Conservation (phyloP, 2,329 filamentous ascomycete species). For the Curvularia sp. region DNA sequence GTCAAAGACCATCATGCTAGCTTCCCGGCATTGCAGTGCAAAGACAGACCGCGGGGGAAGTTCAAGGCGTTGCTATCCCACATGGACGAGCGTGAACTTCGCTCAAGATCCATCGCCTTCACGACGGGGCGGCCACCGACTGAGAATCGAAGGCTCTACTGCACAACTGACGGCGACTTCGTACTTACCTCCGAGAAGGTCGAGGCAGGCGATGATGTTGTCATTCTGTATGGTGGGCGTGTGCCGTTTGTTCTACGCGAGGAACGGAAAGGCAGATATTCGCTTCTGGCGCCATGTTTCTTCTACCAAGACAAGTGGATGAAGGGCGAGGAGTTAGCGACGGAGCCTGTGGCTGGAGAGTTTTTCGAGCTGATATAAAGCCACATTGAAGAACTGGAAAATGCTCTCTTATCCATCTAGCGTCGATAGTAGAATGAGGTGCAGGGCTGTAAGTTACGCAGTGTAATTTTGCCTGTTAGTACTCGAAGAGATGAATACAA, state of each 20-base stretch:
- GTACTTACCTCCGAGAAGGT: background rate
- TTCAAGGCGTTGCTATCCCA: background rate
- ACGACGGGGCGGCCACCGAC: background rate
- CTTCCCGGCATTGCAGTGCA: background rate
- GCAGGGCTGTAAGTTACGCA: too few relatives aligned
- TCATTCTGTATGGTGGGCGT: constrained; percentile 3
- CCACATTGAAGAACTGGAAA: background rate
- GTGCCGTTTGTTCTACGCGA: constrained; percentile 1
- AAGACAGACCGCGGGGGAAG: background rate
- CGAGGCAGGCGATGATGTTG: background rate
- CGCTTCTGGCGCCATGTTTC: background rate
- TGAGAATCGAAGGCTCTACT: constrained; percentile 1
- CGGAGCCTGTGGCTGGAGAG: background rate
- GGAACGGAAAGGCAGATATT: background rate
- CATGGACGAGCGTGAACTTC: background rate
- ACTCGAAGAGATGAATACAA: too few relatives aligned
- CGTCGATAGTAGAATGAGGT: too few relatives aligned
- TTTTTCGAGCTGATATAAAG: background rate
- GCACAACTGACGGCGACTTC: background rate
- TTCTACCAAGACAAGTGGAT: constrained; percentile 1
- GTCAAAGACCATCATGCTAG: background rate
- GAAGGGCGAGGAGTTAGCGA: background rate
- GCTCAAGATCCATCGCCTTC: background rate
- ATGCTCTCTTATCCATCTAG: background rate
- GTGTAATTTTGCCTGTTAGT: too few relatives aligned